Conservation (phyloP, 495 filamentous ascomycete species). For the Cercophora scortea region DNA sequence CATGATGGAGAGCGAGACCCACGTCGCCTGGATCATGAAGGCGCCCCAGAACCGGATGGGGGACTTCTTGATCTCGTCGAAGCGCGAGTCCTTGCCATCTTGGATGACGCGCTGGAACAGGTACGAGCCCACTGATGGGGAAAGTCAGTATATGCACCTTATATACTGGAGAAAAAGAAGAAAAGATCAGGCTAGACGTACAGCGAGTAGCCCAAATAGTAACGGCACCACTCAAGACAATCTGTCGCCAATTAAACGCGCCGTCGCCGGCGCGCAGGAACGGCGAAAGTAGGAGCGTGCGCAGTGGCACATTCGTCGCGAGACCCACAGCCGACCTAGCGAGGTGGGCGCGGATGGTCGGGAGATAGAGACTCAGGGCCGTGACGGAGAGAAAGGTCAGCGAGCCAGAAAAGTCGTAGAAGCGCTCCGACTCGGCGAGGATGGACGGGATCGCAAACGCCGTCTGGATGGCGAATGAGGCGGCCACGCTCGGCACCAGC, state of each 20-base stretch:
- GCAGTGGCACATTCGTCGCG: not conserved
- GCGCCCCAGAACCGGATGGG: conserved; percentile 45
- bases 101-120: conserved; percentile 49
- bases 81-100: conserved; percentile 51
- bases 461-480: conserved; percentile 48
- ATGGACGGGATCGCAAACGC: conserved; percentile 54
- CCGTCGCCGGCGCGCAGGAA: conserved; percentile 34
- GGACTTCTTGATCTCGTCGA: conserved; percentile 49
- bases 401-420: conserved; percentile 58
- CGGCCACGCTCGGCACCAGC: conserved; percentile 47
- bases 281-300: conserved; percentile 15
- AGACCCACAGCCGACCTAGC: conserved; percentile 16
- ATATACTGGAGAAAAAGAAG: not conserved
- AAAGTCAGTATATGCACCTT: not conserved
- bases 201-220: conserved; percentile 50
- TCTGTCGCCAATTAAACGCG: conserved; percentile 55
- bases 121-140: conserved; percentile 45
- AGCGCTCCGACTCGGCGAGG: conserved; percentile 46
- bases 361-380: conserved; percentile 49
- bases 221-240: conserved; percentile 48
- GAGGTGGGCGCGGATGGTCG: conserved; percentile 42
- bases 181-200: conserved; percentile 16
- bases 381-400: conserved; percentile 54
- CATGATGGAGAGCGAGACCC: conserved; percentile 54
- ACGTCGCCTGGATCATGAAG: conserved; percentile 53